Evolutionary conservation across 345 rosid genomes (phyloP).

Genomic region (Psidium friedrichsthalianum): DNA sequence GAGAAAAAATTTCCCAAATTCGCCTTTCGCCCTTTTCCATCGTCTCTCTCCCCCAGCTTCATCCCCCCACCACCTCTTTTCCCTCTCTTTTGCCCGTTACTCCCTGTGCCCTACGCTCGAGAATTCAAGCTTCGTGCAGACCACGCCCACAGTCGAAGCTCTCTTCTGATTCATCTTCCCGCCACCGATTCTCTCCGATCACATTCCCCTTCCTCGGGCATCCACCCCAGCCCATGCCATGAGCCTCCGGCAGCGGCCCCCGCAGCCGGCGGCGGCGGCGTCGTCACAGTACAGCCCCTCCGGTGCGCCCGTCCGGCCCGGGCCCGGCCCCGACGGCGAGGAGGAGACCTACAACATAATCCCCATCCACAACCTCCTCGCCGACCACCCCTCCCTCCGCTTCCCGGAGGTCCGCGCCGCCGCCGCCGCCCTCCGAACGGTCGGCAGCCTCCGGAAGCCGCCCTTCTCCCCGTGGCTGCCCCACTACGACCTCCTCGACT

Average conservation of each 20-base stretch:
- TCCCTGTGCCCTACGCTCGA: not conserved
- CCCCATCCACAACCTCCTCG: conserved; percentile 86
- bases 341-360: conserved; percentile 73
- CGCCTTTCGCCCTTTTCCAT: not conserved
- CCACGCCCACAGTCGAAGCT: not conserved
- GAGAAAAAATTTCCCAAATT: not conserved
- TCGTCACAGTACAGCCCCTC: not conserved
- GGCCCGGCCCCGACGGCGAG: conserved; percentile 1
- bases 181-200: not conserved
- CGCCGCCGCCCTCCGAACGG: conserved; percentile 71
- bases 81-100: not conserved
- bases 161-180: not conserved
- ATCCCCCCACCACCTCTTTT: not conserved
- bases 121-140: not conserved
- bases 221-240: not conserved
- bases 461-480: conserved; percentile 63
- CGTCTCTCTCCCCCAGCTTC: not conserved
- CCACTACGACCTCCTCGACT: conserved; percentile 76
- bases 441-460: conserved; percentile 76
- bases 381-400: conserved; percentile 92
- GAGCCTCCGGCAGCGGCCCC: conserved; percentile 3
- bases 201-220: not conserved
- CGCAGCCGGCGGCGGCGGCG: not conserved
- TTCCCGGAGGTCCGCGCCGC: conserved; percentile 91
- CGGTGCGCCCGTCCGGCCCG: not conserved